Conservation (phyloP, 2,329 filamentous ascomycete species). For the Thelonectria olida region DNA sequence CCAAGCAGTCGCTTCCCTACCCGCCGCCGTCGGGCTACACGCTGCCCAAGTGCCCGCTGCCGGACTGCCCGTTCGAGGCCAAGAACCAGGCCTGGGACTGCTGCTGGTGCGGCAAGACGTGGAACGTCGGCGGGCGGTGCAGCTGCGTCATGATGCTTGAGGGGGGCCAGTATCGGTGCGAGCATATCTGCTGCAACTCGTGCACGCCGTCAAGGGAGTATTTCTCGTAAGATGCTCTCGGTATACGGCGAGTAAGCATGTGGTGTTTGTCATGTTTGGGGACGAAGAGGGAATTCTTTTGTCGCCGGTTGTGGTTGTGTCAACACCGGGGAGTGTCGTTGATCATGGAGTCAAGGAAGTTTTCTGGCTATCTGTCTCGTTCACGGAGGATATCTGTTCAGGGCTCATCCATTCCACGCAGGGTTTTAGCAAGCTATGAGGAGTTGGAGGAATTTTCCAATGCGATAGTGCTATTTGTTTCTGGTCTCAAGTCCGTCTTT, state of each 20-base stretch:
- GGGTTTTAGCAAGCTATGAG: no score
- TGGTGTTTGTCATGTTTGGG: no score
- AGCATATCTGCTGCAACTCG: slow-evolving; percentile 63
- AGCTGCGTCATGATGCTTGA: slow-evolving; percentile 63
- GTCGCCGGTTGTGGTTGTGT: no score
- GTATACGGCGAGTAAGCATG: slow-evolving; percentile 18
- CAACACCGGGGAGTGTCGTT: no score
- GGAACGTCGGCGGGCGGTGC: slow-evolving; percentile 60
- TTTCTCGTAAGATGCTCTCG: slow-evolving; percentile 19
- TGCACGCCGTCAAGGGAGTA: slow-evolving; percentile 55
- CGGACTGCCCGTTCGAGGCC: slow-evolving; percentile 59
- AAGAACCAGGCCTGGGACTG: slow-evolving; percentile 63
- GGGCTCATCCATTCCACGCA: no score
- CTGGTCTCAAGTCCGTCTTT: no score
- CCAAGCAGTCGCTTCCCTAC: slow-evolving; percentile 55
- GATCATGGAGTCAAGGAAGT: no score
- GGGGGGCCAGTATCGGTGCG: slow-evolving; percentile 58
- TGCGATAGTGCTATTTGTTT: no score
- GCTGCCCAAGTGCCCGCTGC: slow-evolving; percentile 55
- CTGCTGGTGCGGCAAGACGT: slow-evolving; percentile 65
- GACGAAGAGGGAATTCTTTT: no score
- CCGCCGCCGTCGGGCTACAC: slow-evolving; percentile 57
- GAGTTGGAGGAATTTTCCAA: no score
- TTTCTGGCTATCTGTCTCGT: no score
- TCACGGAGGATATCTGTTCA: no score